These are phyloP conservation scores for Thermothielavioides terrestris DNA, from an alignment of 495 filamentous ascomycete genomes.

Conservation along the genomic window DNA sequence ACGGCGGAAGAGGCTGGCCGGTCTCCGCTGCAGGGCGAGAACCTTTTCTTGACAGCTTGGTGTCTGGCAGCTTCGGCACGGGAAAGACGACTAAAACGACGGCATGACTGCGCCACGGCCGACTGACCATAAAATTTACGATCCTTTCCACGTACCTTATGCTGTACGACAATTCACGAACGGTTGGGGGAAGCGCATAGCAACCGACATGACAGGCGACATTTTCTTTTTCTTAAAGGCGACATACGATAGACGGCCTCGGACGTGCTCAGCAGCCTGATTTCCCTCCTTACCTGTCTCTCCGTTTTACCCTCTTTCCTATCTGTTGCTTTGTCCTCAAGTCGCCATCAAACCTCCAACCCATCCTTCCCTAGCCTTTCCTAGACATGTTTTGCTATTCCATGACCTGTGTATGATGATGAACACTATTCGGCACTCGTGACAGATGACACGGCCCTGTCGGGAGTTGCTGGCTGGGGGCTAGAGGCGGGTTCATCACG, in stretches of 20 bases:
- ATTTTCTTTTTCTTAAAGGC: neutral
- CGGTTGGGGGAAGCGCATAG: neutral
- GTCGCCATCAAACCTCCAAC: too few species aligned
- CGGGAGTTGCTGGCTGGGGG: too few species aligned
- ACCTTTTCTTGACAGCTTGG: neutral
- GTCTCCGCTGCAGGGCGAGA: neutral
- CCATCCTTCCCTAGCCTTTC: neutral
- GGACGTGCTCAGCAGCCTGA: neutral
- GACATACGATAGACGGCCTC: neutral
- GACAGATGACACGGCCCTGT: too few species aligned
- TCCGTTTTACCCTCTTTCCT: neutral
- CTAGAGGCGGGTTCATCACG: too few species aligned
- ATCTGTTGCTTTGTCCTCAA: neutral
- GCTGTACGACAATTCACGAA: constrained; percentile 3
- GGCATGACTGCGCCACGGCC: neutral
- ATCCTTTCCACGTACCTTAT: neutral
- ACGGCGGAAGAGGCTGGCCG: neutral
- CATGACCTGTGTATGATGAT: neutral
- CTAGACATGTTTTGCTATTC: neutral
- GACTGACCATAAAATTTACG: neutral
- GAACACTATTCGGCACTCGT: neutral
- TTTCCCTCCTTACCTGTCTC: neutral
- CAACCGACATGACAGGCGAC: neutral
- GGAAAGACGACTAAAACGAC: neutral
- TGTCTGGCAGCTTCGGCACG: neutral